Base-by-base conservation (phyloP, 2,329 filamentous ascomycete genomes). In the Monosporascus sp. region DNA sequence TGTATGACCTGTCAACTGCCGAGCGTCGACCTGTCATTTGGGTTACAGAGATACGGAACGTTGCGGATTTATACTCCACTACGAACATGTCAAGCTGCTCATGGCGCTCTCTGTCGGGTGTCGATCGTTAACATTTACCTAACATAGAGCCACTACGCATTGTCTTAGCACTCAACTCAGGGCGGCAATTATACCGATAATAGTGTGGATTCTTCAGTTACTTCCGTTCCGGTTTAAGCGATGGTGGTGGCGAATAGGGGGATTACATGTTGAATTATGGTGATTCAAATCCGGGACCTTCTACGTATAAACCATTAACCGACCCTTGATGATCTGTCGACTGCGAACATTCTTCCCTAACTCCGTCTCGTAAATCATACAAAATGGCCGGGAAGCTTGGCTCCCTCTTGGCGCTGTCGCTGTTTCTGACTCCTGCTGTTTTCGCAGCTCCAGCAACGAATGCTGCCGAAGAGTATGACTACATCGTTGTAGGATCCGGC, bases 401-500 rank as follows among this genome's bases (percentile, higher is more conserved):
- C 11, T 26, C n/a, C 14, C 24, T 46, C 43, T 6, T 24, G 11
- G 43, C 14, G 11, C 14, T 27, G 43, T 17, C 26, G 24, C 22
- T 17, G 5, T 27, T 46, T 17, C 43, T 46, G 22, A 17, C 24
- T 14, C 19, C 43, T 31, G n/a, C 43, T 9, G 22, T 46, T 22
- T 9, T 20, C 22, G 16, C 43, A 24, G 24, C 22, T 16, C 43
- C 24, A 24, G 43, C 43, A 27, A 17, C 43, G 14, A 26, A 27
- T 14, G 43, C 43, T 7, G 43, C 43, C 2, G 43, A 46, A n/a
- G 43, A 46, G 16, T 46, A 46, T 14, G 43, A 31, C 24, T 46
- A 46, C 44, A 70, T 81, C 19, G 71, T 82, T 16, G 76, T 81
- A 19, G 77, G 79, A 14, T 77, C 75, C 31, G 78, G 78, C 19